A percentile compares a stretch with the other conserved stretches of the same genome.
Conservation (phyloP, 768 basidiomycete species). For the Hygrocybe punicea region DNA sequence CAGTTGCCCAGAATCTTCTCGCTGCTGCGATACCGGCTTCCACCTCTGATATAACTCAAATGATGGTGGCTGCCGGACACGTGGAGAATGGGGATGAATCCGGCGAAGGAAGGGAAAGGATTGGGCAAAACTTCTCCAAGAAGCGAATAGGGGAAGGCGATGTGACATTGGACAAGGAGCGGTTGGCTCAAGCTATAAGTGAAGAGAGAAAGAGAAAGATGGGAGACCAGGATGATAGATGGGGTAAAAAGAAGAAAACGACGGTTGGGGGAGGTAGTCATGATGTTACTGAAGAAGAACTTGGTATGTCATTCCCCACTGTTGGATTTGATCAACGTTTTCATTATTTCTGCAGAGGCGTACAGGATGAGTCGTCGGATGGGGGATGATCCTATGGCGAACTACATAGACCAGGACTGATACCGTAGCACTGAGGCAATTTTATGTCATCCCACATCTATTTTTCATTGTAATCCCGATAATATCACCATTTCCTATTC, state of each 20-base stretch:
- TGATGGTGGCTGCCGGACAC: slow-evolving; percentile 12
- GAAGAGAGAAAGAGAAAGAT: slow-evolving; percentile 81
- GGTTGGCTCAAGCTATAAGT: slow-evolving; percentile 63
- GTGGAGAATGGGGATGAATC: slow-evolving; percentile 29
- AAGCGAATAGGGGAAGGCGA: slow-evolving; percentile 80
- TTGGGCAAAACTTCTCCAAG: slow-evolving; percentile 66
- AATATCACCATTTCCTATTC: neutral
- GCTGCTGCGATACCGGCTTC: slow-evolving; percentile 37
- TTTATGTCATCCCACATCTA: neutral
- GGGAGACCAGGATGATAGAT: slow-evolving; percentile 53
- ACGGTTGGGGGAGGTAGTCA: slow-evolving; percentile 49
- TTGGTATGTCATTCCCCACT: slow-evolving; percentile 48
- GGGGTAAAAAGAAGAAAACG: slow-evolving; percentile 59
- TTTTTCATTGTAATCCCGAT: neutral
- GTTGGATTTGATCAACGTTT: slow-evolving; percentile 2
- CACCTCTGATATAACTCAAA: slow-evolving; percentile 11
- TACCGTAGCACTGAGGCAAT: neutral
- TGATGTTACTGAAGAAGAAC: slow-evolving; percentile 87
- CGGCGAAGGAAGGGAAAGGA: slow-evolving; percentile 42
- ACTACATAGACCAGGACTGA: slow-evolving; percentile 68
- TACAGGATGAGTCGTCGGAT: slow-evolving; percentile 77
- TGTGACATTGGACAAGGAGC: slow-evolving; percentile 66
- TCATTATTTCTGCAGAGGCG: slow-evolving; percentile 60
- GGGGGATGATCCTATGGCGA: slow-evolving; percentile 90
- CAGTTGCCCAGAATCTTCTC: slow-evolving; percentile 61